Evolutionary conservation across 2,329 filamentous ascomycete species (phyloP).

Genomic region (Calonectria honghensis): DNA sequence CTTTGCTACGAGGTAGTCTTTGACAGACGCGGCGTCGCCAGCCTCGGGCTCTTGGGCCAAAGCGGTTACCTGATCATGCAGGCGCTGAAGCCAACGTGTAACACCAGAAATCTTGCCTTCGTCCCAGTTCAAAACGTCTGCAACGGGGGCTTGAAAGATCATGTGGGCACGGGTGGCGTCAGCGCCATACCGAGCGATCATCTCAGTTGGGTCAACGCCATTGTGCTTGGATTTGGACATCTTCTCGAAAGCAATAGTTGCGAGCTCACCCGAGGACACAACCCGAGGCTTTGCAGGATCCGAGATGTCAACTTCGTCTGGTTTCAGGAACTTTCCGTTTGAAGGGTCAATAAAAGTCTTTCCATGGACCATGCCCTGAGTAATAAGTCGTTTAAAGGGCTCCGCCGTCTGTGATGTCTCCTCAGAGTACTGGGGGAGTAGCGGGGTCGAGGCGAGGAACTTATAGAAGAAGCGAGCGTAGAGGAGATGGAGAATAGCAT

Average conservation of each 20-base stretch:
- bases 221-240: conserved; percentile 98
- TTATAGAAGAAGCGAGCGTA: conserved; percentile 95
- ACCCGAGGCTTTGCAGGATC: conserved; percentile 75
- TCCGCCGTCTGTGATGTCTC: conserved; percentile 71
- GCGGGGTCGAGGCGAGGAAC: conserved; percentile 78
- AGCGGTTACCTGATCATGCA: conserved; percentile 74
- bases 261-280: conserved; percentile 74
- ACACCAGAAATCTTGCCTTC: conserved; percentile 87
- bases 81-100: conserved; percentile 84
- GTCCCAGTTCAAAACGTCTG: conserved; percentile 91
- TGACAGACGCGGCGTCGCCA: conserved; percentile 47
- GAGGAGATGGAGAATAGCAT: conserved; percentile 91
- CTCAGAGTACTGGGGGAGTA: conserved; percentile 65
- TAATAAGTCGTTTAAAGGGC: conserved; percentile 88
- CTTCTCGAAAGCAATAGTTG: conserved; percentile 85
- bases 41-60: conserved; percentile 43
- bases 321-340: conserved; percentile 85
- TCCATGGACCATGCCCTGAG: conserved; percentile 95
- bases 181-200: conserved; percentile 84
- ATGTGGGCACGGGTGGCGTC: conserved; percentile 91
- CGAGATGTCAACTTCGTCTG: conserved; percentile 81
- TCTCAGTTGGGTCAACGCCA: conserved; percentile 86
- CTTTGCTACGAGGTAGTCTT: conserved; percentile 62
- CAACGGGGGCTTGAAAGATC: conserved; percentile 90
- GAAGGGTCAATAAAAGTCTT: conserved; percentile 86